Evolutionary conservation across 2,329 filamentous ascomycete genomes (phyloP).

Genomic region (Penicillium sp.): DNA sequence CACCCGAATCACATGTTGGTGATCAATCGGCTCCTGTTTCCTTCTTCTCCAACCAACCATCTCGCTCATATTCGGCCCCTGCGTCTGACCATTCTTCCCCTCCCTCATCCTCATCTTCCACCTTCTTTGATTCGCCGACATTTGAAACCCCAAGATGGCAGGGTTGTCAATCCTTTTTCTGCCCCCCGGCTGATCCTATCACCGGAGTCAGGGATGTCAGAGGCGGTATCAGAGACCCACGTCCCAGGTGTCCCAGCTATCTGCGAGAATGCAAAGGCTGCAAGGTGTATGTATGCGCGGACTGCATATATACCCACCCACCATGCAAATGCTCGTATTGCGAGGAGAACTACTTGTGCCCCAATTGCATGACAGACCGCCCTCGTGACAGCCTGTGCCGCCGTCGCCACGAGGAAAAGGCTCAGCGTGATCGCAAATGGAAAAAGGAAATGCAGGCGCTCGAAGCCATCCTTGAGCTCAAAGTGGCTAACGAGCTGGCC

Average conservation of each 20-base stretch:
- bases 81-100: slow-evolving; percentile 43
- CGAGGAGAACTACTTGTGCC: slow-evolving; percentile 45
- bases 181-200: slow-evolving; percentile 30
- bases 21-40: slow-evolving; percentile 21
- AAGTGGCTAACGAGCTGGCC: slow-evolving; percentile 45
- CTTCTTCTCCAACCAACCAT: slow-evolving; percentile 30
- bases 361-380: slow-evolving; percentile 43
- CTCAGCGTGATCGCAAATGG: slow-evolving; percentile 41
- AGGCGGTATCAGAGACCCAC: slow-evolving; percentile 45
- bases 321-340: slow-evolving; percentile 48
- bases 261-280: slow-evolving; percentile 49
- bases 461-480: slow-evolving; percentile 41
- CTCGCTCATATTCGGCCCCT: slow-evolving; percentile 41
- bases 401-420: slow-evolving; percentile 40
- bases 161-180: slow-evolving; percentile 52
- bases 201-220: slow-evolving; percentile 7
- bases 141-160: slow-evolving; percentile 44
- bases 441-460: slow-evolving; percentile 44
- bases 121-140: slow-evolving; percentile 37
- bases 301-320: slow-evolving; percentile 43
- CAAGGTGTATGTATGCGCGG: slow-evolving; percentile 48
- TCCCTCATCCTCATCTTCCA: slow-evolving; percentile 42
- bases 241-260: slow-evolving; percentile 45
- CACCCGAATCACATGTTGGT: slow-evolving; percentile 20
- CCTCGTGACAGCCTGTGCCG: slow-evolving; percentile 43